Conservation (phyloP, 1,284 basidiomycete genomes). For the Vanrija pseudolonga region DNA sequence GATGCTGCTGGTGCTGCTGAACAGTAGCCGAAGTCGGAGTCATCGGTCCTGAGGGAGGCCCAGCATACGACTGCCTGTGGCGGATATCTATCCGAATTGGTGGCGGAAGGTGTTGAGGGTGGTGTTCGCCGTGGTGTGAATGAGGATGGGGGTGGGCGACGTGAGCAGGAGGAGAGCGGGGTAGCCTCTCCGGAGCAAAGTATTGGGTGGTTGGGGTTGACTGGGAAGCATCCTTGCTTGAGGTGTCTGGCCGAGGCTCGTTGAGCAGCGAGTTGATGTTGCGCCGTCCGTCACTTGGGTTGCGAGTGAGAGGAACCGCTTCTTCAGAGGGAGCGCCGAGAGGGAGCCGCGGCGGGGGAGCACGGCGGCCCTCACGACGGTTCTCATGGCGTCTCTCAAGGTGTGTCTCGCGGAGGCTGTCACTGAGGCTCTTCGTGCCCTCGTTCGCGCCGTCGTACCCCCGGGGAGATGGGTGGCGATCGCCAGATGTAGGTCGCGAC, state of each 20-base stretch:
- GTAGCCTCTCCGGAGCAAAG: background rate
- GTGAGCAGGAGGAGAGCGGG: background rate
- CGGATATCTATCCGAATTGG: background rate
- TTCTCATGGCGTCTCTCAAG: too few species aligned
- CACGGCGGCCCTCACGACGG: too few species aligned
- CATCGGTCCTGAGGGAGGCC: background rate
- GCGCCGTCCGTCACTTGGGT: constrained; percentile 10
- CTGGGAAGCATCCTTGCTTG: background rate
- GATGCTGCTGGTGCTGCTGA: background rate
- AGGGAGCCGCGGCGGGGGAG: too few species aligned
- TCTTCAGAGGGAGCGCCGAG: too few species aligned
- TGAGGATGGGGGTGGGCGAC: background rate
- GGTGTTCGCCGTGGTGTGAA: background rate
- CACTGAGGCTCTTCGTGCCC: too few species aligned
- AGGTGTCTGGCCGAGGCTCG: background rate
- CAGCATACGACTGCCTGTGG: background rate
- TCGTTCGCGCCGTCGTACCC: too few species aligned
- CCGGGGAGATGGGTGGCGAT: too few species aligned
- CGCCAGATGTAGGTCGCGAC: too few species aligned
- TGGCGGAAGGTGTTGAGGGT: background rate
- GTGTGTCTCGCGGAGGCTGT: too few species aligned
- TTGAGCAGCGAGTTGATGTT: constrained; percentile 12
- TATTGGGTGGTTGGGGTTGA: background rate
- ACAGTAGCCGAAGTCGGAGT: background rate
- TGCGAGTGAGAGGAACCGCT: background rate